Evolutionary conservation across 306 rosid genomes (phyloP), one percentile per base, ranked within the genome.

Genomic region (Pterocarpus santalinus): DNA sequence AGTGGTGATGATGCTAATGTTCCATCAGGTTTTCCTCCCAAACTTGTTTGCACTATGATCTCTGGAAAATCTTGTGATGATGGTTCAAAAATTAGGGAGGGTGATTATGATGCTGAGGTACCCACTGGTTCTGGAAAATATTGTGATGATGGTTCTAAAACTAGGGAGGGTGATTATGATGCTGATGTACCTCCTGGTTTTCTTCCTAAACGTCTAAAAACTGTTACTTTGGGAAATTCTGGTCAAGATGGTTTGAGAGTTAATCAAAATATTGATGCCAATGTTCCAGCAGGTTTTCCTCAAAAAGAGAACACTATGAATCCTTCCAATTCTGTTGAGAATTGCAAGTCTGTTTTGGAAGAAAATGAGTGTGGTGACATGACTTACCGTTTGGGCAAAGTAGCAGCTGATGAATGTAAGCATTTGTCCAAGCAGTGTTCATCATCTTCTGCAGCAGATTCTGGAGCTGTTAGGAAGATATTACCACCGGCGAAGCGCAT

Each of bases 11-110:
- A 4, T 43, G 47, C 2, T 81, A 82, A 61, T 78, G 80, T 75
- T 86, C 55, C 79, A 3, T 62, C 63, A 2, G 80, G 73, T 28
- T 80, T 62, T 84, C 47, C 51, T 69, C 82, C 77, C 30, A 84
- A 73, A 53, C 55, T 1, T 1, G 51, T 10, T 35, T 3, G 43
- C 43, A 39, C 43, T 22, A 22, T 22, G 32, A 56, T 8, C 55
- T 17, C 12, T 41, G 81, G 43, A 47, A 53, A 82, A 32, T 63
- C 63, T 39, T 17, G 61, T 44, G 76, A 35, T 35, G 75, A 49
- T 41, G 74, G 38, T 34, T 41, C 61, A 43, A 51, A 56, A 44
- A n/a, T 73, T 15, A 15, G 34, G 55, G 51, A 73, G 58, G 58
- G 16, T 56, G 72, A 43, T 30, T 38, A 6, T 4, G 28, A 22